Evolutionary conservation across 371 early-diverging fungal genomes (phyloP), one percentile per base, ranked within the genome.

Genomic region (Sporodiniella umbellata): DNA sequence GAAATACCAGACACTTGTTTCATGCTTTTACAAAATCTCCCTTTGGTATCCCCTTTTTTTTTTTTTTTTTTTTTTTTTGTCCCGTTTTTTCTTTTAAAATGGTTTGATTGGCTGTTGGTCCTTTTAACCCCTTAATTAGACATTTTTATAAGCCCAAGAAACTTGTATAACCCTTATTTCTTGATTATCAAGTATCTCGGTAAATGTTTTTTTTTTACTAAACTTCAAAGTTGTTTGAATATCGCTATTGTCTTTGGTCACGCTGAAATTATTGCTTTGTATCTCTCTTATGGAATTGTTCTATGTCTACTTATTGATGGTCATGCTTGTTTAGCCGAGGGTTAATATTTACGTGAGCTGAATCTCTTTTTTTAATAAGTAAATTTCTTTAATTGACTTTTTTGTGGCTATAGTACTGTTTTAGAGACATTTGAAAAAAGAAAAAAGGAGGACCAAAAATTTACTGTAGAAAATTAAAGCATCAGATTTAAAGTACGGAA

Each of bases 121-220:
- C 98, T 78, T 87, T 97, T 60, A 96, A 97, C 88, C 99, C 99
- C 53, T 84, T 93, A 65, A 80, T 85, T 70, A 91, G 93, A 68
- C 81, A 85, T 70, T 80, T 83, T 68, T 95, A 98, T 93, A 99
- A 99, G 90, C 89, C 96, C 61, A 99, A 99, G 92, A 88, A 99
- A 75, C 85, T 99, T 53, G 99, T 99, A 65, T 98, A 95, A 99
- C 92, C 97, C 99, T 39, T 99, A 89, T 89, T 99, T 99, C 84
- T 98, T 99, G 98, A 97, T 99, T 68, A 98, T 99, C 59, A 97
- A 97, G 87, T 99, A 99, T 87, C 85, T 89, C 52, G 91, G 92
- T 89, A 79, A 56, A 14, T 35, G 7, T 4, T 4, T 35, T 35
- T 11, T 35, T 35, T 74, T 62, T 12, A 19, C 23, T 8, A 10